A percentile compares a stretch with the other conserved stretches of the same genome.
These are phyloP conservation scores for Ordospora colligata DNA, from an alignment of 371 early-diverging fungal genomes.

Conservation along the genomic window DNA sequence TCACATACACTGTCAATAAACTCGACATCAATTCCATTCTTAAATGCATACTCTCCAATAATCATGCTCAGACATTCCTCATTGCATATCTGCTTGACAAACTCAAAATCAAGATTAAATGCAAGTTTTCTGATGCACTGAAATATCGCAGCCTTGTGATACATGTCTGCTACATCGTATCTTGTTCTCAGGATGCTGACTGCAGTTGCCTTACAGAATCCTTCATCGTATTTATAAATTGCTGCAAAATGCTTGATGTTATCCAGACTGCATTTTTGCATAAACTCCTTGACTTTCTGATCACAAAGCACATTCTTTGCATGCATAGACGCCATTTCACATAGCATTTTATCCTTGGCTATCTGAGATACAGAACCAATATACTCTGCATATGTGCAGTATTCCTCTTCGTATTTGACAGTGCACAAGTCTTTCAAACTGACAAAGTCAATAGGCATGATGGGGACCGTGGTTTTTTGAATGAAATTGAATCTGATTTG, in stretches of 20 bases:
- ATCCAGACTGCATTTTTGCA: not conserved
- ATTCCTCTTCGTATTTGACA: not conserved
- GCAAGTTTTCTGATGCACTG: conserved; percentile 1
- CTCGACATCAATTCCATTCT: not conserved
- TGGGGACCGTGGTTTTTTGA: not conserved
- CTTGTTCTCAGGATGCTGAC: not conserved
- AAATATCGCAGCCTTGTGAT: not conserved
- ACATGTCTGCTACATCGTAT: not conserved
- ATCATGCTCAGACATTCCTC: not conserved
- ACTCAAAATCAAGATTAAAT: not conserved
- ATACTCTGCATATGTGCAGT: not conserved
- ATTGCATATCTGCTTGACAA: not conserved
- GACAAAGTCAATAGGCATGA: not conserved
- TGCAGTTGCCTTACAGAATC: not conserved
- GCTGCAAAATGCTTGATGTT: not conserved
- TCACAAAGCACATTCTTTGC: not conserved
- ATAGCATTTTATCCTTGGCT: not conserved
- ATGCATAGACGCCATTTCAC: not conserved
- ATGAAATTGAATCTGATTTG: not conserved
- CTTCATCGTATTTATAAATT: not conserved
- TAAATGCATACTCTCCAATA: not conserved
- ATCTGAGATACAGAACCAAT: not conserved
- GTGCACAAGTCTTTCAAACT: not conserved
- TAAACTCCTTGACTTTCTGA: not conserved
- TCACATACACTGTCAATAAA: not conserved